phyloP scores from a whole-genome alignment of 306 rosid genomes.

The Sphenostylis stenocarpa region DNA sequence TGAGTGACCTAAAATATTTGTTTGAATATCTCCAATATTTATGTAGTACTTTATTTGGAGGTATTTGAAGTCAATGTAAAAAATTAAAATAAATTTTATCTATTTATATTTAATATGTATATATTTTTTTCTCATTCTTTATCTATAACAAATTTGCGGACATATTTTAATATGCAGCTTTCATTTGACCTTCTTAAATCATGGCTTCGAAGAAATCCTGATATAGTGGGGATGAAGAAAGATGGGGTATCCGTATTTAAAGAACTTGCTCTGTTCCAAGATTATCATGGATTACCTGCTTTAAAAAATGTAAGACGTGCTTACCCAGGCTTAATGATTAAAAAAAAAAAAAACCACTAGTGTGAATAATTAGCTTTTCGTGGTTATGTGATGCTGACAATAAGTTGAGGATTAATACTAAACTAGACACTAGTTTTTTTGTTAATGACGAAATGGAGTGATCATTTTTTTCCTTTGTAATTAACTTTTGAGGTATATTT shows the following conservation, averaged over 20 bases:
- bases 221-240: slow-evolving; percentile 52
- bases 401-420: background rate
- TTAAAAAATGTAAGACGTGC: slow-evolving; percentile 59
- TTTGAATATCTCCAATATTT: too few species aligned
- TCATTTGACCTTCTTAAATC: slow-evolving; percentile 66
- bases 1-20: too few species aligned
- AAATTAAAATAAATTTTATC: too few species aligned
- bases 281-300: slow-evolving; percentile 78
- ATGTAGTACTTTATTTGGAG: too few species aligned
- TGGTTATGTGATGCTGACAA: background rate
- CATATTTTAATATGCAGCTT: slow-evolving; percentile 52
- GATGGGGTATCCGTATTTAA: slow-evolving; percentile 61
- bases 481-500: background rate
- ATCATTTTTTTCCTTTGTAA: background rate
- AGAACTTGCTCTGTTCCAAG: slow-evolving; percentile 88
- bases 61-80: too few species aligned
- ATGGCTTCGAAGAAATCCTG: slow-evolving; percentile 63
- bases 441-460: background rate
- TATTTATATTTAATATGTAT: too few species aligned
- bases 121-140: too few species aligned
- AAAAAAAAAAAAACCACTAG: background rate
- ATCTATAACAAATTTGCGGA: slow-evolving; percentile 8
- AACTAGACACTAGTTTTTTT: background rate
- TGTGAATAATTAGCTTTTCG: background rate
- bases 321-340: background rate